Evolutionary conservation across 176 grass and related monocot species (phyloP), one percentile per base, ranked within the genome.

Genomic region (Aegilops umbellulata): DNA sequence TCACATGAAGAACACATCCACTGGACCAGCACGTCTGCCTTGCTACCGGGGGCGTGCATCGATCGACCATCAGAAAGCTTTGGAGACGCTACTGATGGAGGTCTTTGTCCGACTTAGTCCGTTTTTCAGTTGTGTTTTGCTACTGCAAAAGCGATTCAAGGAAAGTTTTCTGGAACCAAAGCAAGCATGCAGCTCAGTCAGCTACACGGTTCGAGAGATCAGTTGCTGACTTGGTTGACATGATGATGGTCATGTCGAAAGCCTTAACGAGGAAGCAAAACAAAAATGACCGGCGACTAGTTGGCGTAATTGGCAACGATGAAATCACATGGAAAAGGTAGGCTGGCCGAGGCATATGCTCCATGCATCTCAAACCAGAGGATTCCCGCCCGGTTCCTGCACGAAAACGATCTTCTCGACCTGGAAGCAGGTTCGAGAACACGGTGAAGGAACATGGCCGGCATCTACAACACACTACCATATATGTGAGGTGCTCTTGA

Each of bases 181-280:
- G 64, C 14, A 2, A 0, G 24, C 14, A 9, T 3, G 39, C 12
- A n/a, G 31, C 20, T 36, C 19, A 30, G 15, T 86, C 77, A 8
- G 17, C 17, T 20, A 57, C 5, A 6, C 0, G 14, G 20, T 36
- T 78, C 35, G 10, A 67, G 6, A 22, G 4, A 5, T 26, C 30
- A 12, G 42, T 57, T 20, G 71, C 38, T 46, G 71, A 79, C 6
- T 10, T 74, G 9, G 8, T 13, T 39, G 1, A 30, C 9, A 22
- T 55, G 68, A 10, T 22, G 38, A 27, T 30, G 0, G 38, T 41
- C 74, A 72, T 72, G 19, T 23, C 65, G 10, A 38, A 2, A 83
- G 24, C 32, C 80, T 90, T 90, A 65, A 32, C 74, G 75, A 78
- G 42, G 35, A 90, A 90, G 84, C 79, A 78, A 46, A 46, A 14